Conservation (phyloP, 805 yeast species). For the Pichia paraexigua region DNA sequence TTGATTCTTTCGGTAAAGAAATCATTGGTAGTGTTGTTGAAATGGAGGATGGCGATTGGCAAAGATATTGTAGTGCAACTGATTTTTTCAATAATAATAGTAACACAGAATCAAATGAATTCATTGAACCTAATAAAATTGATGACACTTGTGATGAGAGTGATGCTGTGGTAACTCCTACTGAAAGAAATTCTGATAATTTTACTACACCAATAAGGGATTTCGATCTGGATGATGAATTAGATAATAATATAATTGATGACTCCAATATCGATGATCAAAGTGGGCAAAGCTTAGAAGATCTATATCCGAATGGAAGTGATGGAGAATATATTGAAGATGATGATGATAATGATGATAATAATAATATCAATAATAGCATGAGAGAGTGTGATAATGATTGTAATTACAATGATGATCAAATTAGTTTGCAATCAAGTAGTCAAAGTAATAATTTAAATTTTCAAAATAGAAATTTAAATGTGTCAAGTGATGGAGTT, state of each 20-base stretch:
- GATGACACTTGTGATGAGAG: background rate
- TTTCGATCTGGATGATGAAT: constrained; percentile 12
- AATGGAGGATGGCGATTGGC: constrained; percentile 2
- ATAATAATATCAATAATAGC: background rate
- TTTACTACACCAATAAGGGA: background rate
- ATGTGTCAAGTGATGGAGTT: background rate
- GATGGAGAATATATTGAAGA: constrained; percentile 1
- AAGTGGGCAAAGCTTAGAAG: background rate
- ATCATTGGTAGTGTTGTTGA: background rate
- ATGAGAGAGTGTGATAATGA: background rate
- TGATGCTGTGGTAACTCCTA: background rate
- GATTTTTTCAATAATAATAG: constrained; percentile 1
- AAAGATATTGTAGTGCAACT: constrained; percentile 5
- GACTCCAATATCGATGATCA: background rate
- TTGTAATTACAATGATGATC: background rate
- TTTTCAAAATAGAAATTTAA: background rate
- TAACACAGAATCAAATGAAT: background rate
- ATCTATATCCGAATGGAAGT: constrained; percentile 10
- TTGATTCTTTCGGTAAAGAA: background rate
- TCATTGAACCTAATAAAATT: background rate
- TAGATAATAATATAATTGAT: constrained; percentile 7
- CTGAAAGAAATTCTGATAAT: background rate
- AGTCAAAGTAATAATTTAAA: background rate
- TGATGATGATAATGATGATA: background rate
- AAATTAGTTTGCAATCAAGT: background rate